phyloP scores from a whole-genome alignment of 495 filamentous ascomycete genomes.

The Neurospora sp. region DNA sequence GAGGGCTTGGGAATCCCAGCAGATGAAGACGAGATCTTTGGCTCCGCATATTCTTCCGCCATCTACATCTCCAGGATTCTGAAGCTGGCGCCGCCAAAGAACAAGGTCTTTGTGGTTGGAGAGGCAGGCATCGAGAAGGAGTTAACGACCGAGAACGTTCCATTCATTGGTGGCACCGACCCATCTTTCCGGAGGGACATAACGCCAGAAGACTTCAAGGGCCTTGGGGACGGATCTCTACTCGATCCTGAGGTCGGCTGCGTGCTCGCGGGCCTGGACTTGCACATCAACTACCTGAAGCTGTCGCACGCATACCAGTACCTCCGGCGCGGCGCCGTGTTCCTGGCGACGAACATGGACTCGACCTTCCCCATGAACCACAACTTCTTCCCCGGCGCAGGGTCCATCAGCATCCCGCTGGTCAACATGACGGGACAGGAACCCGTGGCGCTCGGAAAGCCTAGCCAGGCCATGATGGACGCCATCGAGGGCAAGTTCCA shows the following conservation, averaged over 20 bases:
- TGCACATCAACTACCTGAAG: conserved; percentile 92
- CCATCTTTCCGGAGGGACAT: conserved; percentile 65
- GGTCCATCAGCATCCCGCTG: conserved; percentile 69
- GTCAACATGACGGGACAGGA: conserved; percentile 60
- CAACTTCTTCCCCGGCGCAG: conserved; percentile 84
- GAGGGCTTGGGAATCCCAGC: conserved; percentile 71
- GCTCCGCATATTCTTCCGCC: conserved; percentile 85
- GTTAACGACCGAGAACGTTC: conserved; percentile 62
- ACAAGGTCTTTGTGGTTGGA: conserved; percentile 89
- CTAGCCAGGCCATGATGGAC: conserved; percentile 98
- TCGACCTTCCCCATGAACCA: conserved; percentile 71
- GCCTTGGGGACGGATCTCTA: conserved; percentile 61
- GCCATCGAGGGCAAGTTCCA: conserved; percentile 91
- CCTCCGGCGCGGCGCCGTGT: conserved; percentile 70
- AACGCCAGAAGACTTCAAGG: conserved; percentile 64
- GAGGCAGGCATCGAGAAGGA: conserved; percentile 89
- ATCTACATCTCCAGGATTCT: conserved; percentile 95
- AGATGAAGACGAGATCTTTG: conserved; percentile 82
- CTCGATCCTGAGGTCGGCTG: conserved; percentile 82
- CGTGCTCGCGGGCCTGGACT: conserved; percentile 83
- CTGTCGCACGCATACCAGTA: conserved; percentile 76
- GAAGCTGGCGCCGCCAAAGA: conserved; percentile 60
- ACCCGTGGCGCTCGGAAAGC: conserved; percentile 79
- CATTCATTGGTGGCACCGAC: conserved; percentile 84
- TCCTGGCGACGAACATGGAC: conserved; percentile 90